Conservation (phyloP, 225 moss, liverwort and hornwort species). For the Sphagnum contortum region DNA sequence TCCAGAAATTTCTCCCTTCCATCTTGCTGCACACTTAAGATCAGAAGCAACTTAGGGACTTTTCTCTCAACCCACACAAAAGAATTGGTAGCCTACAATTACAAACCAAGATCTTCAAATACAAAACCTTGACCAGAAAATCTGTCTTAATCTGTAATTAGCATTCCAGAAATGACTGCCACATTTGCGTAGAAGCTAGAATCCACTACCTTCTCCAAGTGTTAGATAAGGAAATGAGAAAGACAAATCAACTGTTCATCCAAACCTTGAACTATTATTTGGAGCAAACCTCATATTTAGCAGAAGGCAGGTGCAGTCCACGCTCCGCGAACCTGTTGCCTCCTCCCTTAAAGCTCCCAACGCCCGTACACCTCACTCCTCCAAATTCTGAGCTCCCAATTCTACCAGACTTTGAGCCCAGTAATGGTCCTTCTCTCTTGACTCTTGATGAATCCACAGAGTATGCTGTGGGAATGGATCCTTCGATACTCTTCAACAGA, state of each 20-base stretch:
- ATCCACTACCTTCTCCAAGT: conserved; percentile 11
- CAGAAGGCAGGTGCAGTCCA: conserved; percentile 17
- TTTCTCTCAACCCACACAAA: neutral
- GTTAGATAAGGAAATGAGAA: no score
- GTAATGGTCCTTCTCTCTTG: no score
- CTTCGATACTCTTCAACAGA: no score
- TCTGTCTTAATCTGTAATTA: neutral
- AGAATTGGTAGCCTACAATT: neutral
- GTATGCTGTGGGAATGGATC: no score
- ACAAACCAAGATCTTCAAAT: neutral
- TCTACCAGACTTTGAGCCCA: no score
- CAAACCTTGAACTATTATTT: no score
- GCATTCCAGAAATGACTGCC: neutral
- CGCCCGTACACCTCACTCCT: no score
- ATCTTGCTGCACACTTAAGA: conserved; percentile 13
- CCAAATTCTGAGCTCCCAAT: no score
- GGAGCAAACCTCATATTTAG: conserved; percentile 27
- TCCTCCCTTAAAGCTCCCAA: conserved; percentile 35
- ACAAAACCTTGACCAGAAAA: neutral
- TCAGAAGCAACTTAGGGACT: neutral
- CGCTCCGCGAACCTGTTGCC: conserved; percentile 31
- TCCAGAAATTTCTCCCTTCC: conserved; percentile 23
- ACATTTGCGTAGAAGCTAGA: neutral
- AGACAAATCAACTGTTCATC: no score
- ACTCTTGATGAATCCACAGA: no score